These are phyloP conservation scores for Tuctoria greenei DNA, from an alignment of 176 grass and related monocot species.

Conservation along the genomic window DNA sequence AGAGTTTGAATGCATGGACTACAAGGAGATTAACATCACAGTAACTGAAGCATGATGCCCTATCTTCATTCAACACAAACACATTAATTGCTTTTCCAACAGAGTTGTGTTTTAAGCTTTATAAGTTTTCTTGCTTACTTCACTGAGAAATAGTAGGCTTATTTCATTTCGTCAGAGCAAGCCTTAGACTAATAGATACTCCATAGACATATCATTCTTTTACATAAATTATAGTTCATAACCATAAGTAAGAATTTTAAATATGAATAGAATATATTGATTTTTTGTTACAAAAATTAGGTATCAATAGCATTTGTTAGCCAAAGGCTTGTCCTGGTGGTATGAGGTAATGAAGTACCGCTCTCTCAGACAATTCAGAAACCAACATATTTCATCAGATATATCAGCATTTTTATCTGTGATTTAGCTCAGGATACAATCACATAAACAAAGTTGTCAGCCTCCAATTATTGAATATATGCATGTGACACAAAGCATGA, in stretches of 20 bases:
- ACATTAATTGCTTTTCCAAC: not conserved
- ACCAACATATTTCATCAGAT: not conserved
- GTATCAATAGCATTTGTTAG: not conserved
- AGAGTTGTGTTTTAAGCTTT: not conserved
- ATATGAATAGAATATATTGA: not conserved
- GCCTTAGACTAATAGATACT: not conserved
- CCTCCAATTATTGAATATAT: not conserved
- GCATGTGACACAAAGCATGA: not conserved
- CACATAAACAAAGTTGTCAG: not conserved
- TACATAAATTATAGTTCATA: not conserved
- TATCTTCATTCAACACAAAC: not conserved
- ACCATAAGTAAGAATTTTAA: not conserved
- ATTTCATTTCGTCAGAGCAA: not conserved
- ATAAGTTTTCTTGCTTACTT: not conserved
- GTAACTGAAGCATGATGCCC: not conserved
- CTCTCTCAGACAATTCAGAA: not conserved
- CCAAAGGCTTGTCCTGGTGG: not conserved
- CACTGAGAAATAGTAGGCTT: not conserved
- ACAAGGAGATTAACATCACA: not conserved
- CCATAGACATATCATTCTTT: not conserved
- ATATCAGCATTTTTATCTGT: not conserved
- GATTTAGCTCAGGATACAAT: not conserved
- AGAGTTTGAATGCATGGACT: conserved; percentile 12
- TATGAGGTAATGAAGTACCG: not conserved
- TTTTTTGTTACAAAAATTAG: not conserved